A percentile compares a stretch with the other conserved stretches of the same genome.
These are phyloP conservation scores for Castanopsis chinensis DNA, from an alignment of 306 rosid genomes.

Conservation along the genomic window DNA sequence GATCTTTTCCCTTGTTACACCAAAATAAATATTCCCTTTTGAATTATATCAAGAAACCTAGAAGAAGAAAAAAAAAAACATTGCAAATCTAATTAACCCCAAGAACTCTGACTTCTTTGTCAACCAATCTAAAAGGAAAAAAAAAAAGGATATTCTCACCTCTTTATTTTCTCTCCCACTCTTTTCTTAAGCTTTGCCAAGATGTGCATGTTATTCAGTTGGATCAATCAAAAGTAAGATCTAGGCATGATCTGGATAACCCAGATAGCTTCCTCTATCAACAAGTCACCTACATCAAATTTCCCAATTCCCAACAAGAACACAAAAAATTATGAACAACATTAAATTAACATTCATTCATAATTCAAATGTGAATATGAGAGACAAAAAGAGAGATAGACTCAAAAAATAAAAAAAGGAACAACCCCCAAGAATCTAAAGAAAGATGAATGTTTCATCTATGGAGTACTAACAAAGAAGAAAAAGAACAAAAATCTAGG, in stretches of 20 bases:
- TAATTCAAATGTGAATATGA: not conserved
- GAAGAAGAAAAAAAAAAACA: constrained; percentile 13
- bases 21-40: constrained; percentile 17
- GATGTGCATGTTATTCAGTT: constrained; percentile 27
- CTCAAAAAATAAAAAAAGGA: not conserved
- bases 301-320: constrained; percentile 15
- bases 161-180: constrained; percentile 23
- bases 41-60: constrained; percentile 27
- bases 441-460: constrained; percentile 26
- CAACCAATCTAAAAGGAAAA: constrained; percentile 23
- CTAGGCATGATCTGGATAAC: constrained; percentile 70
- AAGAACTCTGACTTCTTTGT: constrained; percentile 49
- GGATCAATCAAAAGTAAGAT: constrained; percentile 65
- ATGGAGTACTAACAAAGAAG: constrained; percentile 27
- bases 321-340: constrained; percentile 23
- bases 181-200: constrained; percentile 21
- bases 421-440: constrained; percentile 17
- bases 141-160: constrained; percentile 26
- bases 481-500: no score
- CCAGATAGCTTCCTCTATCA: constrained; percentile 40
- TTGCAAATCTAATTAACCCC: constrained; percentile 22
- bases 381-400: not conserved
- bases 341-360: constrained; percentile 28
- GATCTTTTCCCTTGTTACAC: constrained; percentile 16
- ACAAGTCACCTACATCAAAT: constrained; percentile 35